Evolutionary conservation across 352 stramenopile species (phyloP), one percentile per base, ranked within the genome.

Genomic region (Globisporangium megalacanthum): DNA sequence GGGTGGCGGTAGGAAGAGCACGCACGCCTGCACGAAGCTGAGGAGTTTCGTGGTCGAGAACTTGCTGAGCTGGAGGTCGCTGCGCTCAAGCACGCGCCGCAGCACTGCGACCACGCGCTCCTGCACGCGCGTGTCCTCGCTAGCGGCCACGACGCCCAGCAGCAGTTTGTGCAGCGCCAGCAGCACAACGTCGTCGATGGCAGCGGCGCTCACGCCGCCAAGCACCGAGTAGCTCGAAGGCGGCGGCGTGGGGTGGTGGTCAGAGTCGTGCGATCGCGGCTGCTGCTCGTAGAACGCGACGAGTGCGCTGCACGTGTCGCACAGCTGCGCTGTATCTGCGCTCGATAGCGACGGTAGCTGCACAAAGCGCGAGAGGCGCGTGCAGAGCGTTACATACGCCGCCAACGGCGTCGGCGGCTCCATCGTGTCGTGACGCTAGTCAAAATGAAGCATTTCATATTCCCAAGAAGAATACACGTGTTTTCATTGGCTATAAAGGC

Each of bases 131-230:
- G 17, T 0, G 4, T 68, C 53, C 50, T 52, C 58, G 0, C 53
- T 44, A 0, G 66, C 39, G 31, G 84, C 44, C 20, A 75, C 76
- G 35, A 39, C 6, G 0, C 60, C 56, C 20, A 70, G 60, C 19
- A 87, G 57, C 22, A 92, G 65, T 39, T 79, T 79, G 60, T 89
- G 74, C 33, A 89, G 56, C n/a, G 79, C 72, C 45, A 82, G 63
- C 54, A 89, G 66, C 51, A 89, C 62, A 48, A 90, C 69, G 59
- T 89, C 78, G 62, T 90, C 76, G 54, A 92, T 74, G 11, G 69
- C 67, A 17, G 72, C 56, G 20, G 62, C 44, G 11, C 52, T 45
- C 19, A 71, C 46, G 9, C 44, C 52, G 14, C 58, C 58, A 4
- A 65, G 48, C 5, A 65, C 25, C 17, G 52, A 56, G 25, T 49